Conservation (phyloP, 257 asterid species). For the Fraxinus cuspidata region DNA sequence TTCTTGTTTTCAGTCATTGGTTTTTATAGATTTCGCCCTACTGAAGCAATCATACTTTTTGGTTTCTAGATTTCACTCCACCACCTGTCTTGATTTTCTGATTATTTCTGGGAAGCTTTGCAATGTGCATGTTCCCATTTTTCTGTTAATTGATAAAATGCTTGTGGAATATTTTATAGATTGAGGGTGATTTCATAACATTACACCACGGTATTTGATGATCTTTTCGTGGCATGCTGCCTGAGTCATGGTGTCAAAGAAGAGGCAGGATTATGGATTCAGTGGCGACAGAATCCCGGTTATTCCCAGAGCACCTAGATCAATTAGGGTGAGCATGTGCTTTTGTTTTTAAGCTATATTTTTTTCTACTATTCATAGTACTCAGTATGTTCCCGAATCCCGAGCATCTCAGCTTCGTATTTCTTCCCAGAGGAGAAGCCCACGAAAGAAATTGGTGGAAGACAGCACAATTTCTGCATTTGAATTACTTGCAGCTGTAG, state of each 20-base stretch:
- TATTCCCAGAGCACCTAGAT: conserved; percentile 78
- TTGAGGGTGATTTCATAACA: conserved; percentile 32
- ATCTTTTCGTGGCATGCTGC: conserved; percentile 55
- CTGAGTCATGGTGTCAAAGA: conserved; percentile 61
- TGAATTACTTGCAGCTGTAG: conserved; percentile 94
- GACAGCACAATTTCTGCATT: conserved; percentile 75
- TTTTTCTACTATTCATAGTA: conserved; percentile 9
- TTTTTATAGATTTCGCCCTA: neutral
- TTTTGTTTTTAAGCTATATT: conserved; percentile 17
- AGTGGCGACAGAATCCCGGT: conserved; percentile 47
- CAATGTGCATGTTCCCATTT: neutral
- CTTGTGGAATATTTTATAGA: conserved; percentile 32
- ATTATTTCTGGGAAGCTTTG: conserved; percentile 4
- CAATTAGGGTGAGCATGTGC: conserved; percentile 52
- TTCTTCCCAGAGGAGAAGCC: conserved; percentile 57
- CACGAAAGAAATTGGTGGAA: conserved; percentile 44
- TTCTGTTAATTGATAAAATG: conserved; percentile 8
- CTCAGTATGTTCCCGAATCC: conserved; percentile 14
- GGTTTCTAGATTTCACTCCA: neutral
- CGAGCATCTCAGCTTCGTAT: conserved; percentile 24
- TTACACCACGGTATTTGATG: conserved; percentile 33
- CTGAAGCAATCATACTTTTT: neutral
- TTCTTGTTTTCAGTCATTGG: neutral
- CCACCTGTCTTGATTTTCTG: neutral
- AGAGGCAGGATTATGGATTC: conserved; percentile 50